phyloP scores from a whole-genome alignment of 1,284 basidiomycete genomes.

The Trichosporon sp. region DNA sequence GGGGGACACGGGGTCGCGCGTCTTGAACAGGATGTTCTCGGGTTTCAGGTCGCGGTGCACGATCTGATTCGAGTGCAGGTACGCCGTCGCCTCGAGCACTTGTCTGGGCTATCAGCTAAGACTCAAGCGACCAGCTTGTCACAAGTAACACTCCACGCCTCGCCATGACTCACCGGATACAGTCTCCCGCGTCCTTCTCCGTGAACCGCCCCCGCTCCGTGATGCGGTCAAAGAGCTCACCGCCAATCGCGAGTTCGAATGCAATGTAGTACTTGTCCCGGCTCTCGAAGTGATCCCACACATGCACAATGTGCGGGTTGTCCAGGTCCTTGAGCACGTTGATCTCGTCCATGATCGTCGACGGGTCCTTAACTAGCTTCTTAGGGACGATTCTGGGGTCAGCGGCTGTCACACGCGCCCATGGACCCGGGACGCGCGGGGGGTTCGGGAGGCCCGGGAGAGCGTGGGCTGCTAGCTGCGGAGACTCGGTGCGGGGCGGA shows the following conservation, averaged over 20 bases:
- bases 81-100: conserved; percentile 75
- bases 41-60: conserved; percentile 94
- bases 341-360: conserved; percentile 86
- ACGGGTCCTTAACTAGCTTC: conserved; percentile 87
- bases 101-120: conserved; percentile 37
- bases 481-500: too few species aligned
- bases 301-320: conserved; percentile 81
- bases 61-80: conserved; percentile 82
- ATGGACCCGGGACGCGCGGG: too few species aligned
- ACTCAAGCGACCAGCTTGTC: not conserved
- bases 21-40: conserved; percentile 91
- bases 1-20: conserved; percentile 69
- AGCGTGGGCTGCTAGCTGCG: too few species aligned
- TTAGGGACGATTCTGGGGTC: conserved; percentile 75
- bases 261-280: conserved; percentile 86
- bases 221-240: conserved; percentile 86
- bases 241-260: conserved; percentile 87
- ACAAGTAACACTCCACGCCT: too few species aligned
- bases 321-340: conserved; percentile 81
- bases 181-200: conserved; percentile 77
- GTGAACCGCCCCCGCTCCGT: conserved; percentile 82
- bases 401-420: not conserved
- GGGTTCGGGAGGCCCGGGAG: too few species aligned
- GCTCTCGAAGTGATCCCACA: conserved; percentile 71
- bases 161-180: conserved; percentile 63